These are phyloP conservation scores for Xylaria nigripes DNA, from an alignment of 495 filamentous ascomycete genomes.

Conservation along the genomic window DNA sequence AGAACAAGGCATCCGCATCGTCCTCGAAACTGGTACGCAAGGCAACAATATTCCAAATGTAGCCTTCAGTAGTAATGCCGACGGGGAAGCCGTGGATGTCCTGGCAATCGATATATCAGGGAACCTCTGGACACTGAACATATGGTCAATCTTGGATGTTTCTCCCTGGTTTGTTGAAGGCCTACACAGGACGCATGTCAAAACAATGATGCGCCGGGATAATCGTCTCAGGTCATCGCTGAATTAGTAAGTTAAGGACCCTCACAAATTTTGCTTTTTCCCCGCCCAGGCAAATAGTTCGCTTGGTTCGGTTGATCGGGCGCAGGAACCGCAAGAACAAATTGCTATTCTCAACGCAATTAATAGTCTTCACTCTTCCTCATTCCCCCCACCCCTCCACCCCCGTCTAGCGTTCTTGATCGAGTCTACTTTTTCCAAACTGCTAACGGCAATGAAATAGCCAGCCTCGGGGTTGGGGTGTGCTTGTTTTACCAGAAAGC, in stretches of 20 bases:
- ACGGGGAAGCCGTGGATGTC: conserved; percentile 57
- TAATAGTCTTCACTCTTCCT: too few species aligned
- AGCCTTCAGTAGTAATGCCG: conserved; percentile 58
- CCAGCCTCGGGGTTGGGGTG: conserved; percentile 36
- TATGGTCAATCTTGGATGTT: conserved; percentile 29
- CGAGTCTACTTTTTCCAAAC: not conserved
- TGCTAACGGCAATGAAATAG: not conserved
- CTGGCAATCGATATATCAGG: conserved; percentile 69
- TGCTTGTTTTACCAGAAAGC: conserved; percentile 36
- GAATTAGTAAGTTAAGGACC: not conserved
- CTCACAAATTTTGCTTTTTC: not conserved
- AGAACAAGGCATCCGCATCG: not conserved
- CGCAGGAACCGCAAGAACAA: not conserved
- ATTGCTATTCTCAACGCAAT: too few species aligned
- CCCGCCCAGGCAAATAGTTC: not conserved
- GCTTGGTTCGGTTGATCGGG: too few species aligned
- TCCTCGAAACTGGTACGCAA: conserved; percentile 13
- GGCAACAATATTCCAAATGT: conserved; percentile 69
- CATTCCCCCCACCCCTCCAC: too few species aligned
- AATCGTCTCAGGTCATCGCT: not conserved
- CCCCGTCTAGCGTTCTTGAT: not conserved
- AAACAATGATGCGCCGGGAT: not conserved
- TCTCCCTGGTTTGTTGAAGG: not conserved
- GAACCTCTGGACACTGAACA: conserved; percentile 54
- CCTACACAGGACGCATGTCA: not conserved